Base-by-base conservation (phyloP, 140 eudicot species). In the Flaveria floridana region DNA sequence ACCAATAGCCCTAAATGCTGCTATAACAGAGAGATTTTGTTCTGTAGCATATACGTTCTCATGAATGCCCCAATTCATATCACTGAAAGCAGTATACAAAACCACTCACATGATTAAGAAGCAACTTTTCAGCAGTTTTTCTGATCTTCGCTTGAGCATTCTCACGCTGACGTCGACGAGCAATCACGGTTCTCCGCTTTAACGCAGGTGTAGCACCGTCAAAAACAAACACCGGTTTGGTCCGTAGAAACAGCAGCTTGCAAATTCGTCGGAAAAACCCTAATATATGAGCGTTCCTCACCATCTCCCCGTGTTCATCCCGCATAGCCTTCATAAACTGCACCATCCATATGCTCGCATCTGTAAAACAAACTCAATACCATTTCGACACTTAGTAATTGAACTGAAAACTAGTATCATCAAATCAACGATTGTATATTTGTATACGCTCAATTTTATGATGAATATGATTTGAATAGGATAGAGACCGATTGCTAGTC, bases 301-400 rank as follows among this genome's bases (percentile, higher is more conserved):
- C 89, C 98, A 93, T 93, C 56, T 93, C 97, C 28, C 98, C 98
- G 59, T 82, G 86, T 18, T 93, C 98, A 39, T 93, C 98, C 42
- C 97, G 77, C 96, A 93, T 93, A 46, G 97, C 98, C 81, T 93
- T 93, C 90, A 93, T 86, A 62, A 93, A 90, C 81, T 93, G 97
- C 57, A 93, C 55, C 93, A 93, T 90, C 98, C 98, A 93, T 78
- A 93, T 90, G 75, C 98, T 93, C 44, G 97, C 98, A 77, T 93
- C 97, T 93, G 76, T 66, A 56, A 51, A 73, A 73, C 37, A 55
- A 28, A 12, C 3, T n/a, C 57, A 51, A 25, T 39, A 63, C 7
- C 50, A 76, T 15, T 42, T 68, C 1, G 42, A 25, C 63, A 55
- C 3, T 15, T 6, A 39, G 6, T 51, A 5, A 37, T 48, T 25